Evolutionary conservation across 805 yeast genomes (phyloP).

Genomic region (Isabelozyma heimii): DNA sequence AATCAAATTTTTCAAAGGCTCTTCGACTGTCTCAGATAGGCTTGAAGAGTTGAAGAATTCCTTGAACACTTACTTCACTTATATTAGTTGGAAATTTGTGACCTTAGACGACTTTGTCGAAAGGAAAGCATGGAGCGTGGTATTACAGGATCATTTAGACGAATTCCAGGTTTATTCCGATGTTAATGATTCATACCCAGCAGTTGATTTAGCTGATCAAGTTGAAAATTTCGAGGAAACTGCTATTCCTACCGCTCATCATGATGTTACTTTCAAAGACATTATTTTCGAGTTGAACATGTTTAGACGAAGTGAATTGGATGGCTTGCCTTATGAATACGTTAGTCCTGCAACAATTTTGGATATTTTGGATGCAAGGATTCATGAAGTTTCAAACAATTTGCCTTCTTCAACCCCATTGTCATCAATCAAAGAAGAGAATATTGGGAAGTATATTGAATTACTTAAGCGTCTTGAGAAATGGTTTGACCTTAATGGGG

Average conservation of each 20-base stretch:
- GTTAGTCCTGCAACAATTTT: constrained; percentile 3
- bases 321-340: neutral
- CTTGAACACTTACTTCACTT: neutral
- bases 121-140: constrained; percentile 3
- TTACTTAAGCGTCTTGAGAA: constrained; percentile 10
- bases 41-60: constrained; percentile 1
- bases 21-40: neutral
- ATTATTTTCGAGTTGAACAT: neutral
- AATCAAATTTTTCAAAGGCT: constrained; percentile 2
- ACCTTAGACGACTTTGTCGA: constrained; percentile 6
- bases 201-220: neutral
- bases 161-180: neutral
- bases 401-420: constrained; percentile 8
- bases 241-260: neutral
- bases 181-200: neutral
- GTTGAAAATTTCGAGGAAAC: neutral
- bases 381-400: constrained; percentile 11
- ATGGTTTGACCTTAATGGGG: constrained; percentile 52
- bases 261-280: neutral
- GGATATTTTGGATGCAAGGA: constrained; percentile 10
- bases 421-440: constrained; percentile 9
- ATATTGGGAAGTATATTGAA: constrained; percentile 10
- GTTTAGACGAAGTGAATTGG: constrained; percentile 2
- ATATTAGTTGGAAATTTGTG: constrained; percentile 5
- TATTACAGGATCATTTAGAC: neutral